Percentiles rank a stretch among this genome's conserved stretches.
These are phyloP conservation scores for Bertia moriformis DNA, from an alignment of 2,329 filamentous ascomycete species.

Conservation along the genomic window DNA sequence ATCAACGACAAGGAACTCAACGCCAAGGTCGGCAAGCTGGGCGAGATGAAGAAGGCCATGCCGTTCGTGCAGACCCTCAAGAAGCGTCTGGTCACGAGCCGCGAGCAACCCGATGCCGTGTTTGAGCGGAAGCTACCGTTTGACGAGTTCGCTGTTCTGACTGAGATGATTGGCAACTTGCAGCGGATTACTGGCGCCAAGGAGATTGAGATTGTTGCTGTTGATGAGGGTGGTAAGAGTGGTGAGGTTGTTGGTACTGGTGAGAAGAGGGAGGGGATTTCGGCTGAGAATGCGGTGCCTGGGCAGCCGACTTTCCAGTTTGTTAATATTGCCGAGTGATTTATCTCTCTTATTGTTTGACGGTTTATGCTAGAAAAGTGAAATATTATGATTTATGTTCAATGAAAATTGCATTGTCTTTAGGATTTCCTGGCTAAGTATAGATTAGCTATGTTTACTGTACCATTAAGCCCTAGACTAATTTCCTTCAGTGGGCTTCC, in stretches of 20 bases:
- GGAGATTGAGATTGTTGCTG: constrained; percentile 51
- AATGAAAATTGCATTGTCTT: too few relatives aligned
- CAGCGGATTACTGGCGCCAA: constrained; percentile 61
- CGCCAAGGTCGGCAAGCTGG: constrained; percentile 65
- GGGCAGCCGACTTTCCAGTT: constrained; percentile 73
- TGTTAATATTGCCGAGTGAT: constrained; percentile 53
- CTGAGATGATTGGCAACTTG: constrained; percentile 65
- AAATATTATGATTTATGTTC: too few relatives aligned
- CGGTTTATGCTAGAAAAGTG: too few relatives aligned
- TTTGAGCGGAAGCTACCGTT: constrained; percentile 77
- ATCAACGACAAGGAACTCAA: constrained; percentile 68
- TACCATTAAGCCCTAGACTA: too few relatives aligned
- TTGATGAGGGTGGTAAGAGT: constrained; percentile 1
- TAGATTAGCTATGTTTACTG: too few relatives aligned
- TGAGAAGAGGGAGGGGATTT: constrained; percentile 31
- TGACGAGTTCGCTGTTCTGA: constrained; percentile 64
- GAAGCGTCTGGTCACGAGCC: constrained; percentile 55
- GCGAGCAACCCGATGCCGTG: constrained; percentile 52
- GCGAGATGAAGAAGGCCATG: constrained; percentile 95
- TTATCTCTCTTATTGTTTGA: too few relatives aligned
- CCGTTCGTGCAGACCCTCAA: constrained; percentile 84
- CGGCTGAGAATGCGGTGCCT: constrained; percentile 62
- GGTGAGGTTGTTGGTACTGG: constrained; percentile 1
- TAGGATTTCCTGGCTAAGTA: too few relatives aligned
- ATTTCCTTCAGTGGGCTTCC: too few relatives aligned